Evolutionary conservation across 75 land plant genomes (phyloP).

Genomic region (Cunninghamia lanceolata): DNA sequence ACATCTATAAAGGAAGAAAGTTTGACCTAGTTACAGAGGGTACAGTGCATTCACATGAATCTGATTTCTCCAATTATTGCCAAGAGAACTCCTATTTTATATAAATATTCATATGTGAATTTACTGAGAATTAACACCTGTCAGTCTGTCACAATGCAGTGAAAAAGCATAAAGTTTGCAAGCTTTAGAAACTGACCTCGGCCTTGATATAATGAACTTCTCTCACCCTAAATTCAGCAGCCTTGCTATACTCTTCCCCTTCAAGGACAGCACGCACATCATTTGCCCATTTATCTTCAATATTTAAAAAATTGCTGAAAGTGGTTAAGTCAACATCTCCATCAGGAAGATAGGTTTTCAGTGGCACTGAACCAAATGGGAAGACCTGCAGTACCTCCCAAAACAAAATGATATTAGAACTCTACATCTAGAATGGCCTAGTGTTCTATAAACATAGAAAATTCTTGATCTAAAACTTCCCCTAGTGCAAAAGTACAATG

Average conservation of each 20-base stretch:
- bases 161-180: background rate
- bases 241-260: slow-evolving; percentile 36
- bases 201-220: slow-evolving; percentile 67
- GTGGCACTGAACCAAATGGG: slow-evolving; percentile 74
- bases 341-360: slow-evolving; percentile 81
- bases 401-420: background rate
- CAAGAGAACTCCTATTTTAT: background rate
- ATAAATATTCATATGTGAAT: background rate
- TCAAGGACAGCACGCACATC: slow-evolving; percentile 48
- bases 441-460: background rate
- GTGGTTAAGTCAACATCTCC: slow-evolving; percentile 79
- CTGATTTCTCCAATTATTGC: background rate
- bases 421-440: background rate
- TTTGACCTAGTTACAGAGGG: too few species aligned
- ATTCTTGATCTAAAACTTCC: background rate
- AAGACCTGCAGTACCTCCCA: slow-evolving; percentile 40
- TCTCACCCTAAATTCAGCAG: slow-evolving; percentile 61
- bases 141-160: background rate
- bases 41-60: background rate
- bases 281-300: slow-evolving; percentile 49
- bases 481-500: background rate
- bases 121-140: background rate
- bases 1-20: background rate
- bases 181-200: slow-evolving; percentile 41
- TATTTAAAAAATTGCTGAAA: slow-evolving; percentile 31